Evolutionary conservation across 2,329 filamentous ascomycete genomes (phyloP).

Genomic region (Talaromyces sp.): DNA sequence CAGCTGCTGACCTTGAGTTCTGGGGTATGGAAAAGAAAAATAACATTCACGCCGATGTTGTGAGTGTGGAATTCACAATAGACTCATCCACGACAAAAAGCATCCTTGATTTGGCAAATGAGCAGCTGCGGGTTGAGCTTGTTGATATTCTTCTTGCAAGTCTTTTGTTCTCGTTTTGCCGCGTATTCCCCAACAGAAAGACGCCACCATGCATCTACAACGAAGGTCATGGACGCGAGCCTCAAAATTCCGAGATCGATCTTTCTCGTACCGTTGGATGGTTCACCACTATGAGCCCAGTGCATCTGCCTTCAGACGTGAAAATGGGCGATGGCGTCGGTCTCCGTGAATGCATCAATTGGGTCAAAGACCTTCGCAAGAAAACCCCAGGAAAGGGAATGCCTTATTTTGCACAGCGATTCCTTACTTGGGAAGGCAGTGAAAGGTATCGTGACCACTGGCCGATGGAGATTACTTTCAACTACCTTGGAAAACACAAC

Average conservation of each 20-base stretch:
- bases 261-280: slow-evolving; percentile 18
- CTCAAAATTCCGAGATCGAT: slow-evolving; percentile 13
- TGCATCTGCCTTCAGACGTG: slow-evolving; percentile 7
- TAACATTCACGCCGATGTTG: slow-evolving; percentile 7
- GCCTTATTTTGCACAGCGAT: slow-evolving; percentile 33
- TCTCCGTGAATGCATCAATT: slow-evolving; percentile 9
- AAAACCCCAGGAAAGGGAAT: slow-evolving; percentile 30
- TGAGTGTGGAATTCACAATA: slow-evolving; percentile 7
- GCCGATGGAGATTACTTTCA: slow-evolving; percentile 19
- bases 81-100: slow-evolving; percentile 7
- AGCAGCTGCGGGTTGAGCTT: slow-evolving; percentile 13
- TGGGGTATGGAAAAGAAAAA: slow-evolving; percentile 10
- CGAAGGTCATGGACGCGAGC: slow-evolving; percentile 20
- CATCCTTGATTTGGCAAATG: slow-evolving; percentile 10
- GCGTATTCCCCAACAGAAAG: slow-evolving; percentile 12
- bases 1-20: slow-evolving; percentile 52
- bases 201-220: slow-evolving; percentile 15
- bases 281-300: slow-evolving; percentile 18
- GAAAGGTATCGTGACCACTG: slow-evolving; percentile 13
- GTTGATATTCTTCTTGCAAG: slow-evolving; percentile 18
- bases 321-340: neutral
- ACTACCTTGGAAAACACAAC: slow-evolving; percentile 18
- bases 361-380: slow-evolving; percentile 32
- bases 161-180: slow-evolving; percentile 14
- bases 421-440: slow-evolving; percentile 23